A percentile compares a stretch with the other conserved stretches of the same genome.
Evolutionary conservation across 164 flowering plant species (phyloP).

Genomic region (Brasenia schreberi): DNA sequence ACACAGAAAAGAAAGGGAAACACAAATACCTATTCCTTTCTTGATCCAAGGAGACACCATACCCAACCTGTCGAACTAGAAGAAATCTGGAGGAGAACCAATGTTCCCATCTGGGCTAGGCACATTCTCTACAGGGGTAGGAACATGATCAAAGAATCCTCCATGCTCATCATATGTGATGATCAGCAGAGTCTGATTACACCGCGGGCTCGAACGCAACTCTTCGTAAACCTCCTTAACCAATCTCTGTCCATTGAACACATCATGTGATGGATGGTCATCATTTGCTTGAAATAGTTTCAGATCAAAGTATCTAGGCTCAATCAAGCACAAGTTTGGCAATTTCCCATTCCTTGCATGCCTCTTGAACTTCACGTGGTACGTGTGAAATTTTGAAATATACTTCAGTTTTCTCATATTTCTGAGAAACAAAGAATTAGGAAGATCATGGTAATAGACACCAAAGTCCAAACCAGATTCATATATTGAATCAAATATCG

Average conservation of each 20-base stretch:
- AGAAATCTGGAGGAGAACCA: slow-evolving; percentile 69
- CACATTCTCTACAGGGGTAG: slow-evolving; percentile 51
- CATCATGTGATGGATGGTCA: slow-evolving; percentile 92
- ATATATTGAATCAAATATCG: slow-evolving; percentile 77
- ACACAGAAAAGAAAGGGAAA: neutral
- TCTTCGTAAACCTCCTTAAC: slow-evolving; percentile 91
- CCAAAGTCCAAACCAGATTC: slow-evolving; percentile 54
- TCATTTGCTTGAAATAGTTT: slow-evolving; percentile 64
- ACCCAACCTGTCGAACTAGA: slow-evolving; percentile 81
- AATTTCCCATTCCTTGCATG: slow-evolving; percentile 69
- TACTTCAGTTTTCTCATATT: slow-evolving; percentile 80
- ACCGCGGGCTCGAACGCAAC: slow-evolving; percentile 72
- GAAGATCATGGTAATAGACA: slow-evolving; percentile 63
- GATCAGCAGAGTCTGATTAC: slow-evolving; percentile 78
- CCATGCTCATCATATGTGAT: slow-evolving; percentile 97
- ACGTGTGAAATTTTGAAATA: slow-evolving; percentile 52
- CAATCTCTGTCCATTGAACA: slow-evolving; percentile 82
- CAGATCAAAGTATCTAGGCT: slow-evolving; percentile 80
- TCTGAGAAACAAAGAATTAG: slow-evolving; percentile 62
- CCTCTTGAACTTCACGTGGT: slow-evolving; percentile 49
- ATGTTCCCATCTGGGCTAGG: slow-evolving; percentile 87
- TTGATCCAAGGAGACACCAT: slow-evolving; percentile 98
- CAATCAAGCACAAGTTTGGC: slow-evolving; percentile 70
- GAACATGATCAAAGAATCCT: slow-evolving; percentile 81
- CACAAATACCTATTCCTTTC: slow-evolving; percentile 53